Conservation (phyloP, 75 land plant species). For the Pseudotsuga menziesii region DNA sequence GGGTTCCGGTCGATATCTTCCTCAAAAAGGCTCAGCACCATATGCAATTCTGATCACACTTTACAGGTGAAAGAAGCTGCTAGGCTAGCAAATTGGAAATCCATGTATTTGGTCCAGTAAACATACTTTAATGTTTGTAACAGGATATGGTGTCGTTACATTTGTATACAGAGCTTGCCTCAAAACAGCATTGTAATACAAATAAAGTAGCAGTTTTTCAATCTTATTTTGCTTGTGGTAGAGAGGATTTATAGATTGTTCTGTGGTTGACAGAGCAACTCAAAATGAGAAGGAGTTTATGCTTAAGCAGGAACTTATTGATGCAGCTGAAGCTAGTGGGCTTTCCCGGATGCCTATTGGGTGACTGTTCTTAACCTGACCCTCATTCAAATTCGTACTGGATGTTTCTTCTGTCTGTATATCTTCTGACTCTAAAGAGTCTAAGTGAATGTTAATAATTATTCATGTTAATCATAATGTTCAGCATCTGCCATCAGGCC, state of each 20-base stretch:
- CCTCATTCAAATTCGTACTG: background rate
- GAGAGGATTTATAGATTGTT: background rate
- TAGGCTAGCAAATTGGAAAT: background rate
- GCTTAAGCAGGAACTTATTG: slow-evolving; percentile 88
- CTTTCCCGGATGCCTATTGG: slow-evolving; percentile 66
- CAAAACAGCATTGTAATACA: background rate
- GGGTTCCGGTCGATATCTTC: slow-evolving; percentile 58
- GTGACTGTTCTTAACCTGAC: slow-evolving; percentile 32
- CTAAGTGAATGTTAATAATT: background rate
- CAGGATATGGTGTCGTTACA: background rate
- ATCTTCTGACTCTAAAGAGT: background rate
- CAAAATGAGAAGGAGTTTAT: slow-evolving; percentile 59
- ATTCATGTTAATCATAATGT: slow-evolving; percentile 4
- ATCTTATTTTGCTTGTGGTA: background rate
- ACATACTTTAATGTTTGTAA: background rate
- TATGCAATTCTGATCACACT: slow-evolving; percentile 85
- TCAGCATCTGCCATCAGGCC: slow-evolving; percentile 38
- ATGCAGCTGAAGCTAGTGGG: slow-evolving; percentile 94
- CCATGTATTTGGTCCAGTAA: background rate
- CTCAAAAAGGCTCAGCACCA: slow-evolving; percentile 84
- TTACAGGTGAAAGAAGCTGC: slow-evolving; percentile 40
- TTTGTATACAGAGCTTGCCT: background rate
- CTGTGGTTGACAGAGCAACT: slow-evolving; percentile 37
- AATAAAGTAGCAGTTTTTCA: background rate
- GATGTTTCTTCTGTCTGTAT: slow-evolving; percentile 2